Evolutionary conservation across 116 monocot species (phyloP).

Genomic region (Posidonia oceanica): DNA sequence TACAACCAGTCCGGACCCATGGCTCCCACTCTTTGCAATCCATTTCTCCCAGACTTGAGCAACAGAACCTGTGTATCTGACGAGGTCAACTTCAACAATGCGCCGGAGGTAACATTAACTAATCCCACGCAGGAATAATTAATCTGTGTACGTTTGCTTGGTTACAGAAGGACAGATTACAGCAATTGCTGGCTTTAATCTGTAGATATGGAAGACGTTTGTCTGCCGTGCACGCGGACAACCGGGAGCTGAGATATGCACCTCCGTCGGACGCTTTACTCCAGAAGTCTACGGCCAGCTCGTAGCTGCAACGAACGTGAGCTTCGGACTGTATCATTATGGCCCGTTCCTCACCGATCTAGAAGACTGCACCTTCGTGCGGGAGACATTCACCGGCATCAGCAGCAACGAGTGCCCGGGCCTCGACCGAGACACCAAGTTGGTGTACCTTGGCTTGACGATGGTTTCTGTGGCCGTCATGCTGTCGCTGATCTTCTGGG

Average conservation of each 20-base stretch:
- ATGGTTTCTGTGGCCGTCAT: conserved; percentile 75
- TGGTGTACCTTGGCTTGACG: conserved; percentile 55
- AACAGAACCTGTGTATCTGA: conserved; percentile 15
- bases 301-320: conserved; percentile 28
- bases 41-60: conserved; percentile 20
- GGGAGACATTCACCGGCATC: conserved; percentile 57
- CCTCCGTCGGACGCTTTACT: conserved; percentile 53
- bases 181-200: not conserved
- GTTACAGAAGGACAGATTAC: no score
- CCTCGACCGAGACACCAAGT: conserved; percentile 36
- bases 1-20: conserved; percentile 68
- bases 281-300: conserved; percentile 58
- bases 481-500: conserved; percentile 75
- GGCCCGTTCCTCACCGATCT: conserved; percentile 62
- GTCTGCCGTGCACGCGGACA: conserved; percentile 22
- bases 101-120: conserved; percentile 27
- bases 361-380: conserved; percentile 69
- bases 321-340: conserved; percentile 52
- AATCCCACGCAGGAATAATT: not conserved
- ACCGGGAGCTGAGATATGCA: conserved; percentile 39
- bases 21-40: conserved; percentile 56
- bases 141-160: no score
- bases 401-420: conserved; percentile 54
- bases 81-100: conserved; percentile 31
- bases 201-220: conserved; percentile 52